These are phyloP conservation scores for Chromosphaera perkinsii DNA, from an alignment of 208 protist species.

Conservation along the genomic window DNA sequence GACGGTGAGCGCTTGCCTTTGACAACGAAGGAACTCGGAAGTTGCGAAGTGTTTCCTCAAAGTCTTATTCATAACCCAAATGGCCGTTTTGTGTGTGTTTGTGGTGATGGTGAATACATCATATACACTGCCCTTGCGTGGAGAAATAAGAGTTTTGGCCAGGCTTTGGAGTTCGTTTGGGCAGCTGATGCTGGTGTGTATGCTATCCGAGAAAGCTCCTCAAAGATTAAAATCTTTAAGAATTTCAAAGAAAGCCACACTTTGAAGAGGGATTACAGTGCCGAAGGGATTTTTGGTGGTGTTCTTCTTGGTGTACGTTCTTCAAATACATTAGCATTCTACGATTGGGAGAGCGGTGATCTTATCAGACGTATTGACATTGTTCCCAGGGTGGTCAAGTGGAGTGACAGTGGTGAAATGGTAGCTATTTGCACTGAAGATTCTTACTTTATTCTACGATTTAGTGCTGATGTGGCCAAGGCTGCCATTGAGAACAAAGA, in stretches of 20 bases:
- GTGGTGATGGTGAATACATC: slow-evolving; percentile 90
- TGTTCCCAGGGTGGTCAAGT: slow-evolving; percentile 68
- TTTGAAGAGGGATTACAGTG: slow-evolving; percentile 64
- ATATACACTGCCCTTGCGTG: slow-evolving; percentile 91
- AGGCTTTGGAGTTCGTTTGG: slow-evolving; percentile 71
- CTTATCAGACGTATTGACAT: slow-evolving; percentile 90
- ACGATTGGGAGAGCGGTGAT: slow-evolving; percentile 86
- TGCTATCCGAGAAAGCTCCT: slow-evolving; percentile 77
- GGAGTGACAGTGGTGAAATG: slow-evolving; percentile 75
- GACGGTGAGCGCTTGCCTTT: slow-evolving; percentile 44
- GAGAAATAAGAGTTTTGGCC: slow-evolving; percentile 91
- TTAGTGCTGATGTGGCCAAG: slow-evolving; percentile 73
- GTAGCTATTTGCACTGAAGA: slow-evolving; percentile 76
- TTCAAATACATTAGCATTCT: slow-evolving; percentile 78
- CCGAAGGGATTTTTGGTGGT: slow-evolving; percentile 74
- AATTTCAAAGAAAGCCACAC: slow-evolving; percentile 85
- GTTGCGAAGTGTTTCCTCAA: slow-evolving; percentile 82
- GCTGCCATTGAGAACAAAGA: slow-evolving; percentile 62
- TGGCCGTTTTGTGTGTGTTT: slow-evolving; percentile 85
- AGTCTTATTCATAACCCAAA: slow-evolving; percentile 81
- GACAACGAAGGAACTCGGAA: slow-evolving; percentile 84
- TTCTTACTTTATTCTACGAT: slow-evolving; percentile 86
- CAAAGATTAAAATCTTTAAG: slow-evolving; percentile 84
- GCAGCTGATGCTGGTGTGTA: slow-evolving; percentile 55
- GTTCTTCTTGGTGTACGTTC: slow-evolving; percentile 77